A percentile compares a stretch with the other conserved stretches of the same genome.
phyloP scores from a whole-genome alignment of 768 basidiomycete species.

The Termitomyces titanicus region DNA sequence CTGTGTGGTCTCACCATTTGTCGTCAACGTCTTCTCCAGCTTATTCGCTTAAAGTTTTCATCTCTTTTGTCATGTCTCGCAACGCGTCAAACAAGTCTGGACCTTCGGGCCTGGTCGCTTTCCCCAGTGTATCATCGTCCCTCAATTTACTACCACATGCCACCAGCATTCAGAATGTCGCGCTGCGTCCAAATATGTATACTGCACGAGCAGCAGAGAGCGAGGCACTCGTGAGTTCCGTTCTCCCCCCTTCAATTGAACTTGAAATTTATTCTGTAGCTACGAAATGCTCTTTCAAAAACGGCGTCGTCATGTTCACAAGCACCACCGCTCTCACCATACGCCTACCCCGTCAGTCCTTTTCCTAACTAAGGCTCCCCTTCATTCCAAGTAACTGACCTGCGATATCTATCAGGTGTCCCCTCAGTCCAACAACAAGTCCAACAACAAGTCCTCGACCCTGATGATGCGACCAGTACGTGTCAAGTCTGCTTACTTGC shows the following conservation, averaged over 20 bases:
- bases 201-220: constrained; percentile 65
- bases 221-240: constrained; percentile 61
- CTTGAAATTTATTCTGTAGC: constrained; percentile 30
- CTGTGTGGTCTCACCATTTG: constrained; percentile 12
- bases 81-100: constrained; percentile 34
- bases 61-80: constrained; percentile 33
- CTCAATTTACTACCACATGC: constrained; percentile 70
- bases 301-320: constrained; percentile 34
- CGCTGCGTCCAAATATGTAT: constrained; percentile 69
- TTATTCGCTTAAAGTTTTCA: constrained; percentile 17
- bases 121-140: constrained; percentile 68
- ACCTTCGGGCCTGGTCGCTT: constrained; percentile 59
- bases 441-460: no score
- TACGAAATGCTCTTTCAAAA: constrained; percentile 65
- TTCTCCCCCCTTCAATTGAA: not conserved
- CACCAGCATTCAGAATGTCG: constrained; percentile 61
- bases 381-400: constrained; percentile 5
- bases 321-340: constrained; percentile 25
- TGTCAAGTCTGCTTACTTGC: constrained; percentile 16
- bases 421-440: constrained; percentile 30
- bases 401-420: constrained; percentile 26
- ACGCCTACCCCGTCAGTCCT: constrained; percentile 34
- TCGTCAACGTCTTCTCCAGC: constrained; percentile 10
- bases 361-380: no score
- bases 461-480: constrained; percentile 57